A percentile compares a stretch with the other conserved stretches of the same genome.
Evolutionary conservation across 108 stramenopile genomes (phyloP).

Genomic region (Cyclotella baltica): DNA sequence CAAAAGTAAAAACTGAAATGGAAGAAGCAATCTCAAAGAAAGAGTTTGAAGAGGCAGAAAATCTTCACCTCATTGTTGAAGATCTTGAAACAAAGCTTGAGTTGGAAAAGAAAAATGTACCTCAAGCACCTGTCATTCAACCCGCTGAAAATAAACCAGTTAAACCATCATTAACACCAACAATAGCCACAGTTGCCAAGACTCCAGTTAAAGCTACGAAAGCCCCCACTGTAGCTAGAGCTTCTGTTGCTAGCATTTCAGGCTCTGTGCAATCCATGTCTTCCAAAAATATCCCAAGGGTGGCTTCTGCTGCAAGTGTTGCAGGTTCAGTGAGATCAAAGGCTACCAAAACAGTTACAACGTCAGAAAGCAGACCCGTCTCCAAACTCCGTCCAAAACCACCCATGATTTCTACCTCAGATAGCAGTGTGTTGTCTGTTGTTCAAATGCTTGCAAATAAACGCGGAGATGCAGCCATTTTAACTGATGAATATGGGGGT

Average conservation of each 20-base stretch:
- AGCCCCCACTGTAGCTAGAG: too few relatives aligned
- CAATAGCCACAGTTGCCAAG: conserved; percentile 21
- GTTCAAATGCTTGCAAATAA: conserved; percentile 72
- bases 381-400: conserved; percentile 82
- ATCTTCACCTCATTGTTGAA: conserved; percentile 59
- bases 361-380: conserved; percentile 47
- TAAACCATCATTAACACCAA: background rate
- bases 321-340: conserved; percentile 1
- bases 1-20: conserved; percentile 57
- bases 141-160: too few relatives aligned
- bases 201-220: conserved; percentile 20
- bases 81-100: conserved; percentile 57
- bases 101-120: conserved; percentile 45
- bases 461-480: conserved; percentile 68
- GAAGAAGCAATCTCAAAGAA: conserved; percentile 69
- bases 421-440: conserved; percentile 62
- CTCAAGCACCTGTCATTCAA: too few relatives aligned
- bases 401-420: conserved; percentile 56
- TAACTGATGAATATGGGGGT: conserved; percentile 61
- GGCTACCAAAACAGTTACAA: conserved; percentile 12
- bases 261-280: background rate
- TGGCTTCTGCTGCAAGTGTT: conserved; percentile 17
- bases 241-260: conserved; percentile 14
- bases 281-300: background rate
- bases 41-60: conserved; percentile 72